Evolutionary conservation across 2,329 filamentous ascomycete genomes (phyloP), one percentile per base, ranked within the genome.

Genomic region (Thielaviopsis punctulata): DNA sequence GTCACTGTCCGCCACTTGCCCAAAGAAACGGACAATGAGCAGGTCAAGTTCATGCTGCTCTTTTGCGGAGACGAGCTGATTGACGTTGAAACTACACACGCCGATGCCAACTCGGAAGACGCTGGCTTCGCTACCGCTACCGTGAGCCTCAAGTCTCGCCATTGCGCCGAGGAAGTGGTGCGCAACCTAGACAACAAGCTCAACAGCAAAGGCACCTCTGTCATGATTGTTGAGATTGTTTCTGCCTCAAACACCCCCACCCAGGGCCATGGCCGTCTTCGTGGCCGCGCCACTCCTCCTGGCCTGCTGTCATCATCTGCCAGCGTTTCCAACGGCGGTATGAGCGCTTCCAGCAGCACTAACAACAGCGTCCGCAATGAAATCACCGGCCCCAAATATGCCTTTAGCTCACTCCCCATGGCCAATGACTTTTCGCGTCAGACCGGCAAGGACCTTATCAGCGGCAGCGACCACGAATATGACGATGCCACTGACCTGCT

Each of bases 401-500:
- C 53, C 24, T 55, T 51, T 51, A 47, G 49, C 41, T 30, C 45
- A 7, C 49, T 51, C 3, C 53, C 45, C 18, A 48, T 25, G 5
- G 48, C 41, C n/a, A 69, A 70, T n/a, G 79, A 81, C 55, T 71
- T 73, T 48, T 66, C 70, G 15, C 72, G 77, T 53, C 70, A 77
- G 36, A 76, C 77, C 2, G 81, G 84, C 58, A 87, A 86, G 64
- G 76, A 79, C 2, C 69, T 87, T 49, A 88, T 88, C 64, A 82
- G 77, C 57, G 77, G 83, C 59, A 63, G 62, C 21, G 73, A 74
- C 15, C 78, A 76, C 24, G 76, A 79, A 48, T 79, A 84, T 57
- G 83, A 87, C 48, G 84, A 86, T 61, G 84, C 83, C 2, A 77
- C 73, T 30, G 75, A 81, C 58, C 69, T 88, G n/a, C 70, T 87